Conservation (phyloP, 1,284 basidiomycete genomes). For the Sanghuangporus sanghuang region DNA sequence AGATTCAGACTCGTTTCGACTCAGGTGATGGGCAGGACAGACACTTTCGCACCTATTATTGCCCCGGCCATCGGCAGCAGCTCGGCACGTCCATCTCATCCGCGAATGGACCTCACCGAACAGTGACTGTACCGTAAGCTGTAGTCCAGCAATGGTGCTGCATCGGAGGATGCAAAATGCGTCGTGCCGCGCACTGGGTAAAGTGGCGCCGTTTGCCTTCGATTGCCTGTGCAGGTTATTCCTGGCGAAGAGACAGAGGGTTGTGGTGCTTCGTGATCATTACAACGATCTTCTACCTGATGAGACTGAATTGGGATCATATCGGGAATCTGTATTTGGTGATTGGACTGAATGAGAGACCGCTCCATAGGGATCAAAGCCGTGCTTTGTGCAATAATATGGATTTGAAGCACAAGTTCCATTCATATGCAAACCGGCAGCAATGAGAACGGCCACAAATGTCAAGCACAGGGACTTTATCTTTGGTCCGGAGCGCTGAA, state of each 20-base stretch:
- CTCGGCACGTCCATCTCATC: not conserved
- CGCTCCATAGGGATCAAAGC: not conserved
- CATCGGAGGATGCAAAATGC: too few relatives aligned
- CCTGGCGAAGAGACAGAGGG: too few relatives aligned
- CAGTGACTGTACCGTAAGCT: not conserved
- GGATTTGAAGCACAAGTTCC: too few relatives aligned
- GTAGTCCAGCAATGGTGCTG: too few relatives aligned
- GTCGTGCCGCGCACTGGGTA: too few relatives aligned
- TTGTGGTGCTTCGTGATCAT: slow-evolving; percentile 2
- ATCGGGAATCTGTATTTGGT: not conserved
- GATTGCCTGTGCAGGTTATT: not conserved
- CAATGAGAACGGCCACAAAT: too few relatives aligned
- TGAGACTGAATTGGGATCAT: not conserved
- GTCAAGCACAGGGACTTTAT: too few relatives aligned
- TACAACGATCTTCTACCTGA: slow-evolving; percentile 1
- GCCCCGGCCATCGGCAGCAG: not conserved
- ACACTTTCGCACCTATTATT: not conserved
- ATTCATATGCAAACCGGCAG: too few relatives aligned
- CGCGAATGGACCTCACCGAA: not conserved
- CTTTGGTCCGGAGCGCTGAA: too few relatives aligned
- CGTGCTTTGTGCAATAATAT: too few relatives aligned
- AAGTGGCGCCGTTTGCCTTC: too few relatives aligned
- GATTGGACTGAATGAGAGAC: not conserved
- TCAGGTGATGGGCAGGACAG: too few relatives aligned
- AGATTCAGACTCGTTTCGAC: not conserved